These are phyloP conservation scores for Saitoella complicata DNA, from an alignment of 805 yeast species.

Conservation along the genomic window DNA sequence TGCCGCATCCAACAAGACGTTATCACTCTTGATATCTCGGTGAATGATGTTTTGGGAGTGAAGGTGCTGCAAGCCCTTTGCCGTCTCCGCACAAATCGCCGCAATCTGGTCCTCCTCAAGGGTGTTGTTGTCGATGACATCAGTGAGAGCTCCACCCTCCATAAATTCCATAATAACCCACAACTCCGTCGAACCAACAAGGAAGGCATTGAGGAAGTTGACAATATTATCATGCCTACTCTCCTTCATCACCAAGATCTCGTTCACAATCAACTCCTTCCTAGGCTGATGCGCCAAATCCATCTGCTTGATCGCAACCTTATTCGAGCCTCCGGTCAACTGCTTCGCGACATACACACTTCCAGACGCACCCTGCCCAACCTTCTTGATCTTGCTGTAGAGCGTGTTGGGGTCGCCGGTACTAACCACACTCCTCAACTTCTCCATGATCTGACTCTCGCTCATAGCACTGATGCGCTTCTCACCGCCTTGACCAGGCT, in stretches of 20 bases:
- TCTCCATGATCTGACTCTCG: conserved; percentile 56
- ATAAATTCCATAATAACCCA: conserved; percentile 99
- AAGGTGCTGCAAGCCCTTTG: conserved; percentile 72
- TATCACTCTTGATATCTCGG: conserved; percentile 93
- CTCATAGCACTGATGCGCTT: conserved; percentile 33
- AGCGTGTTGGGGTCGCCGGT: conserved; percentile 65
- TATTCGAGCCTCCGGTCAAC: conserved; percentile 24
- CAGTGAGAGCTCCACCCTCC: conserved; percentile 98
- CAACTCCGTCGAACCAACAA: conserved; percentile 61
- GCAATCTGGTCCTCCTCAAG: conserved; percentile 82
- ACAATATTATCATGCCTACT: conserved; percentile 90
- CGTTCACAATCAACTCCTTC: conserved; percentile 88
- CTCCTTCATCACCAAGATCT: conserved; percentile 91
- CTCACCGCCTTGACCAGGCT: conserved; percentile 5
- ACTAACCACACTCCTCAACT: conserved; percentile 59
- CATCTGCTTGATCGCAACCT: conserved; percentile 95
- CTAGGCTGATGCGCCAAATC: conserved; percentile 80
- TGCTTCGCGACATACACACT: conserved; percentile 51
- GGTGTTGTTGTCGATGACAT: conserved; percentile 77
- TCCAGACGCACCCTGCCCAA: conserved; percentile 96
- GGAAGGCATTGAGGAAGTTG: conserved; percentile 79
- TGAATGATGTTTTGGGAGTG: conserved; percentile 89
- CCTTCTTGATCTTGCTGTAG: conserved; percentile 37
- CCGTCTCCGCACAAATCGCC: conserved; percentile 59
- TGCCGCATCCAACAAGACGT: conserved; percentile 62